phyloP scores from a whole-genome alignment of 2,329 filamentous ascomycete species.

The Phialocephala sp. region DNA sequence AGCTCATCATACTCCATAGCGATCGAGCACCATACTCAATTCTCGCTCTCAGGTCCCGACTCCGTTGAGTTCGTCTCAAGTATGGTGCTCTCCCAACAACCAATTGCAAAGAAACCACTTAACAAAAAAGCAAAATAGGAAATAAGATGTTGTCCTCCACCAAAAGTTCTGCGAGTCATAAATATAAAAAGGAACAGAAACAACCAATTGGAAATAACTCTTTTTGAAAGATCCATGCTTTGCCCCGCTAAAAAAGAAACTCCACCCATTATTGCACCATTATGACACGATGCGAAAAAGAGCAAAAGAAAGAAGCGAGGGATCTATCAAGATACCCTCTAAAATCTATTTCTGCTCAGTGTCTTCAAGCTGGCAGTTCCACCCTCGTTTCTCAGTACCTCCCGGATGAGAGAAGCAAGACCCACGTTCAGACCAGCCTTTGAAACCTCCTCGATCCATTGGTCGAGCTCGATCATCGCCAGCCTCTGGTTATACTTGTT shows the following conservation, averaged over 20 bases:
- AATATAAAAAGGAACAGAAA: conserved; percentile 1
- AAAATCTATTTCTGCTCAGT: conserved; percentile 18
- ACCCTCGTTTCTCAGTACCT: conserved; percentile 22
- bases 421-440: conserved; percentile 19
- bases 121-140: conserved; percentile 14
- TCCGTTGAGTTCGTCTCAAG: conserved; percentile 18
- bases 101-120: conserved; percentile 12
- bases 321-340: not conserved
- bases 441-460: conserved; percentile 21
- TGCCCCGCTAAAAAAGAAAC: not conserved
- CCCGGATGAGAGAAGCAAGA: conserved; percentile 21
- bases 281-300: too few relatives aligned
- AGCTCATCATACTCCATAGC: conserved; percentile 12
- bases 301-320: not conserved
- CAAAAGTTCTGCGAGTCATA: not conserved
- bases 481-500: conserved; percentile 21
- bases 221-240: conserved; percentile 2
- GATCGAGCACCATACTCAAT: conserved; percentile 1
- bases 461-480: conserved; percentile 19
- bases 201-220: not conserved
- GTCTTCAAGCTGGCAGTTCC: conserved; percentile 25
- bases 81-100: conserved; percentile 6
- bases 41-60: conserved; percentile 23
- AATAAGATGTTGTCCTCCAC: conserved; percentile 10
- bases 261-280: conserved; percentile 9